Evolutionary conservation across 1,284 basidiomycete genomes (phyloP).

Genomic region (Marasmius oreades): DNA sequence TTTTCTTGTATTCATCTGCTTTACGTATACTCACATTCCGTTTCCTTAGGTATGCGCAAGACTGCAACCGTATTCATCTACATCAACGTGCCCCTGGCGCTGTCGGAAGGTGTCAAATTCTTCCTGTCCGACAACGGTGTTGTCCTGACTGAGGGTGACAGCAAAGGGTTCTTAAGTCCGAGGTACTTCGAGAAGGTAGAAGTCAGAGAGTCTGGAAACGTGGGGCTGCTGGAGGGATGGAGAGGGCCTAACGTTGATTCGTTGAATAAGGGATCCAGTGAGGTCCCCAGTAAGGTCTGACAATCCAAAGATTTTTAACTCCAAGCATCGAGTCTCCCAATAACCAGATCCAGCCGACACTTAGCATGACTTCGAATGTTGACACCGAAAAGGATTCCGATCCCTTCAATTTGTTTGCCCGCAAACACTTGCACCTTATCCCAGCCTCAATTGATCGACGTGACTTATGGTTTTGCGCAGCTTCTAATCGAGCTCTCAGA

Average conservation of each 20-base stretch:
- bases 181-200: slow-evolving; percentile 3
- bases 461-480: no score
- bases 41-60: slow-evolving; percentile 68
- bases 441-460: no score
- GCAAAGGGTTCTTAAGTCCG: slow-evolving; percentile 45
- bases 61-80: slow-evolving; percentile 74
- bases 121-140: slow-evolving; percentile 81
- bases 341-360: no score
- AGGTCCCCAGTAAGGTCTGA: no score
- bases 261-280: no score
- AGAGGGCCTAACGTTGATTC: background rate
- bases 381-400: no score
- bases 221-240: background rate
- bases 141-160: slow-evolving; percentile 73
- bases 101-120: slow-evolving; percentile 71
- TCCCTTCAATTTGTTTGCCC: no score
- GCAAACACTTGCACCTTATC: no score
- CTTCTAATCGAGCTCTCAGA: no score
- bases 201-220: background rate
- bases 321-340: no score
- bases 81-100: slow-evolving; percentile 67
- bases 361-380: no score
- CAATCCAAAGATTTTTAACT: no score
- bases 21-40: background rate
- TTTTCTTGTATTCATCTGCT: background rate